Conservation (phyloP, 1,139 yeast genomes). For the Nakaseomyces sp. region DNA sequence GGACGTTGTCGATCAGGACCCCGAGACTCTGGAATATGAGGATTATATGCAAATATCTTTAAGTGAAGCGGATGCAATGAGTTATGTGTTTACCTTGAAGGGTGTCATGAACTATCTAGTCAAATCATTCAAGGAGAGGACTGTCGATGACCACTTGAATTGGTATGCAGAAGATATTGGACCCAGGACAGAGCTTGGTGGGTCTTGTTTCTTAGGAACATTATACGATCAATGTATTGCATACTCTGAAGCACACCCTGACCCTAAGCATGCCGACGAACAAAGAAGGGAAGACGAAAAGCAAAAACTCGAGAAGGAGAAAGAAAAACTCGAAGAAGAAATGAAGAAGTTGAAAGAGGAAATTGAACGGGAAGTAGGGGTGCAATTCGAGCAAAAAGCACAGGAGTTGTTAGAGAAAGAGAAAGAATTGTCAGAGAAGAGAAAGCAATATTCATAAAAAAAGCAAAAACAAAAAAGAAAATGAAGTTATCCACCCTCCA, state of each 20-base stretch:
- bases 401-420: too few relatives aligned
- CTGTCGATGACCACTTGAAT: background rate
- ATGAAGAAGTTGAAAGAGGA: background rate
- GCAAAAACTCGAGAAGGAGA: background rate
- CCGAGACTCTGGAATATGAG: conserved; percentile 4
- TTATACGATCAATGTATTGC: background rate
- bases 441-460: too few relatives aligned
- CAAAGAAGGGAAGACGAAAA: background rate
- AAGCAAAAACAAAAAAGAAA: too few relatives aligned
- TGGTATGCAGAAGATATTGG: background rate
- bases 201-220: background rate
- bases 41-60: conserved; percentile 4
- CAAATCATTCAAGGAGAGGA: background rate
- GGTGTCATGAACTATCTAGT: conserved; percentile 1
- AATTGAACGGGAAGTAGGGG: too few relatives aligned
- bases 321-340: background rate
- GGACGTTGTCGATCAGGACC: conserved; percentile 7
- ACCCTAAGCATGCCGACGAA: background rate
- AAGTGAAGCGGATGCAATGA: conserved; percentile 1
- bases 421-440: too few relatives aligned
- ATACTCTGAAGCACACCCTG: background rate
- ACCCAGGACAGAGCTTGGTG: background rate
- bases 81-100: background rate
- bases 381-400: too few relatives aligned
- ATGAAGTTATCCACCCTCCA: too few relatives aligned